phyloP scores from a whole-genome alignment of 2,329 filamentous ascomycete genomes.

The Knoxdaviesia capensis region DNA sequence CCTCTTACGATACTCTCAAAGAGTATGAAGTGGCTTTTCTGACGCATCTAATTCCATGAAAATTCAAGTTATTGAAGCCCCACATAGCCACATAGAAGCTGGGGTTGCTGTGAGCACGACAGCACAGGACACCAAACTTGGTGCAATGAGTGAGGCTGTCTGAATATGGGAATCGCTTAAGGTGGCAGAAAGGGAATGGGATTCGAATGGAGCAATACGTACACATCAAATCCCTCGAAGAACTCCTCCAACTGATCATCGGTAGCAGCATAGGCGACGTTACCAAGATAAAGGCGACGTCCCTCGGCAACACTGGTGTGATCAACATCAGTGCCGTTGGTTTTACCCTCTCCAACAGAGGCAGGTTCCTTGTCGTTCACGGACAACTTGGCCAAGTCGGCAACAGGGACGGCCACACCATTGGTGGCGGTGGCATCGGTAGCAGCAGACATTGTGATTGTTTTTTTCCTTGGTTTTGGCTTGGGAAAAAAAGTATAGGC shows the following conservation, averaged over 20 bases:
- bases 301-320: constrained; percentile 91
- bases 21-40: too few species aligned
- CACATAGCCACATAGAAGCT: too few species aligned
- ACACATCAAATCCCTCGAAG: constrained; percentile 99
- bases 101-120: too few species aligned
- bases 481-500: constrained; percentile 36
- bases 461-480: constrained; percentile 17
- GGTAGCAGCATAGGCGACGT: constrained; percentile 99
- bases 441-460: constrained; percentile 62
- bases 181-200: constrained; percentile 17
- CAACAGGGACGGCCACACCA: not conserved
- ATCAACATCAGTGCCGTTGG: constrained; percentile 59
- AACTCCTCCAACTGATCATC: constrained; percentile 99
- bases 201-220: constrained; percentile 31
- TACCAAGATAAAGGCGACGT: constrained; percentile 98
- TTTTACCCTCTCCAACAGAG: constrained; percentile 39
- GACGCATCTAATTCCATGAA: too few species aligned
- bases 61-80: too few species aligned
- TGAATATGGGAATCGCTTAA: constrained; percentile 98
- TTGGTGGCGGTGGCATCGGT: constrained; percentile 10
- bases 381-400: too few species aligned
- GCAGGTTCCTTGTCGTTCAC: constrained; percentile 1
- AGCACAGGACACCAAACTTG: constrained; percentile 51
- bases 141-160: constrained; percentile 95
- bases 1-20: too few species aligned